Percentiles rank a stretch among this genome's conserved stretches.
Conservation (phyloP, 2,329 filamentous ascomycete genomes). For the Spiromastix sp. region DNA sequence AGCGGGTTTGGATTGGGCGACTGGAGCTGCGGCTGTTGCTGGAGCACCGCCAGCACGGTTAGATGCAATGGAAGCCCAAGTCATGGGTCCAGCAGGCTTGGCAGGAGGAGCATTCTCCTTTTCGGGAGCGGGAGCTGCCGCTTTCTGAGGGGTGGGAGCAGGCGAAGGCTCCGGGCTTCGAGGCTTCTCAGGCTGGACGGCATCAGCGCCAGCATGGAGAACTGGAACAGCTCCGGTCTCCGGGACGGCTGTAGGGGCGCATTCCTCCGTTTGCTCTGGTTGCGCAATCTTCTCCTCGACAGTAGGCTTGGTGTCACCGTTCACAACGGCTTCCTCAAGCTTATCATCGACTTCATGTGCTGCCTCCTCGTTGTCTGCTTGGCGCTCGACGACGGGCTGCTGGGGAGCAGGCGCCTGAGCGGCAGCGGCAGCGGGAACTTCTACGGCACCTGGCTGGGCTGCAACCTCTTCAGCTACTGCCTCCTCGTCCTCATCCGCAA, state of each 20-base stretch:
- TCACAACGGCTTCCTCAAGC: constrained; percentile 54
- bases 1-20: constrained; percentile 24
- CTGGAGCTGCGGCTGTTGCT: constrained; percentile 23
- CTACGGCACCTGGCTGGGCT: constrained; percentile 18
- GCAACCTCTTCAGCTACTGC: constrained; percentile 38
- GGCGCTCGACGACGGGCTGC: constrained; percentile 30
- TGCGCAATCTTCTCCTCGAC: constrained; percentile 22
- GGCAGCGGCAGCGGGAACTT: constrained; percentile 31
- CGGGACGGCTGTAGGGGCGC: constrained; percentile 2
- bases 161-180: constrained; percentile 52
- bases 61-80: constrained; percentile 54
- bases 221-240: constrained; percentile 1
- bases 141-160: constrained; percentile 37
- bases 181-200: constrained; percentile 50
- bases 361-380: constrained; percentile 34
- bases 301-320: constrained; percentile 29
- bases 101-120: constrained; percentile 34
- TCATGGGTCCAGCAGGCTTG: constrained; percentile 48
- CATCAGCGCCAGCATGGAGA: constrained; percentile 26
- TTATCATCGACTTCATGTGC: constrained; percentile 58
- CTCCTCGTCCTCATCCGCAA: constrained; percentile 64
- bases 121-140: constrained; percentile 40
- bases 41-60: constrained; percentile 31
- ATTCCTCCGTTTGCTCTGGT: constrained; percentile 19
- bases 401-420: constrained; percentile 20